Evolutionary conservation across 1,284 basidiomycete species (phyloP).

Genomic region (Moniliophthora roreri): DNA sequence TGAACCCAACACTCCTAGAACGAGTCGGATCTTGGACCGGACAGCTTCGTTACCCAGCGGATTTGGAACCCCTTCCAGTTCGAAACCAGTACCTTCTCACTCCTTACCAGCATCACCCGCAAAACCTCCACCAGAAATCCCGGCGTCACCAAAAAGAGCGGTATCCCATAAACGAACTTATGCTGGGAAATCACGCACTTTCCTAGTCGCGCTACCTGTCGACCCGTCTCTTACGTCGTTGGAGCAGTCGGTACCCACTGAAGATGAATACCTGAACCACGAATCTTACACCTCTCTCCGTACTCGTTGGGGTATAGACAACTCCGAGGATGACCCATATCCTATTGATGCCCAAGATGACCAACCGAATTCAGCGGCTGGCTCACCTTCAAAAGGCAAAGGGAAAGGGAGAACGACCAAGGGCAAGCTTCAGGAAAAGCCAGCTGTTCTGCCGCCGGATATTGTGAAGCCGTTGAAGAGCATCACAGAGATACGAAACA

Average conservation of each 20-base stretch:
- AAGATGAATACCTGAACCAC: slow-evolving; percentile 53
- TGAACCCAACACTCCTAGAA: slow-evolving; percentile 19
- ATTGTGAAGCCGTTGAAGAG: slow-evolving; percentile 78
- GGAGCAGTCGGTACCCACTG: slow-evolving; percentile 25
- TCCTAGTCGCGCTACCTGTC: slow-evolving; percentile 58
- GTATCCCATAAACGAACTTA: slow-evolving; percentile 54
- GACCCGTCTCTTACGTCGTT: slow-evolving; percentile 18
- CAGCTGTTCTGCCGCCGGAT: slow-evolving; percentile 38
- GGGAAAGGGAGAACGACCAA: slow-evolving; percentile 27
- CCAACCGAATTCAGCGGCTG: slow-evolving; percentile 21
- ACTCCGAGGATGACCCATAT: slow-evolving; percentile 72
- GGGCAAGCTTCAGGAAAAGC: slow-evolving; percentile 14
- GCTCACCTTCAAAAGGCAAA: slow-evolving; percentile 28
- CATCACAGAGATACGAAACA: slow-evolving; percentile 74
- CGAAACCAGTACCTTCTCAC: not conserved
- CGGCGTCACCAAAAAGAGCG: slow-evolving; percentile 16
- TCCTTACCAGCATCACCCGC: slow-evolving; percentile 16
- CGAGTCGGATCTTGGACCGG: slow-evolving; percentile 24
- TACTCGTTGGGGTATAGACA: slow-evolving; percentile 71
- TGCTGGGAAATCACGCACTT: slow-evolving; percentile 73
- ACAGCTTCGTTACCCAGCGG: slow-evolving; percentile 38
- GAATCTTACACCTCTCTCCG: slow-evolving; percentile 73
- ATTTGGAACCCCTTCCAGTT: slow-evolving; percentile 18
- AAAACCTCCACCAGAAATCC: slow-evolving; percentile 5
- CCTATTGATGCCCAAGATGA: slow-evolving; percentile 33